A percentile compares a stretch with the other conserved stretches of the same genome.
These are phyloP conservation scores for Mycena vulgaris DNA, from an alignment of 768 basidiomycete species.

Conservation along the genomic window DNA sequence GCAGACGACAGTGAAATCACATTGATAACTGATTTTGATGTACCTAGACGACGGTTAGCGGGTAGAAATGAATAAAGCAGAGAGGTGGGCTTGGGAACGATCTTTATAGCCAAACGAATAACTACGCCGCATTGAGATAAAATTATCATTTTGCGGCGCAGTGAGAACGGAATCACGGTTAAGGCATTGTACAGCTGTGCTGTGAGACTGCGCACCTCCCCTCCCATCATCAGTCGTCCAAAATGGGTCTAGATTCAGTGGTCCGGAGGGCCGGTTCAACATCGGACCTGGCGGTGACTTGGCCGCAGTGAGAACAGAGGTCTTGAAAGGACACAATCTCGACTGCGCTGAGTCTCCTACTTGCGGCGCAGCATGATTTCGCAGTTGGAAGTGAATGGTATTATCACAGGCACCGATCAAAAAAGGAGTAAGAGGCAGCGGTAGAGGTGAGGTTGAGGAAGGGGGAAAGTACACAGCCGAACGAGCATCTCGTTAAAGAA, in stretches of 20 bases:
- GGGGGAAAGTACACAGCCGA: neutral
- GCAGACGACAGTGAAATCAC: neutral
- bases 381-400: neutral
- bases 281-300: neutral
- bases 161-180: neutral
- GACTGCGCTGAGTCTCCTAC: neutral
- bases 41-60: neutral
- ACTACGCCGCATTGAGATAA: neutral
- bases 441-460: neutral
- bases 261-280: neutral
- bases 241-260: no score
- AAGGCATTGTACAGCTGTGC: neutral
- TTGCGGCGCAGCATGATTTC: neutral
- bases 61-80: neutral
- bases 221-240: neutral
- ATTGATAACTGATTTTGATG: neutral
- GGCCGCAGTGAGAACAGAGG: neutral
- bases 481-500: neutral
- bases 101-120: neutral
- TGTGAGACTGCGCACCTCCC: neutral
- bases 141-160: neutral
- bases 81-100: neutral
- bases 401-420: neutral
- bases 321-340: neutral
- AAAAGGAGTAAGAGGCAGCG: neutral